phyloP scores from a whole-genome alignment of 2,329 filamentous ascomycete species.

The Aspergillus terreus region DNA sequence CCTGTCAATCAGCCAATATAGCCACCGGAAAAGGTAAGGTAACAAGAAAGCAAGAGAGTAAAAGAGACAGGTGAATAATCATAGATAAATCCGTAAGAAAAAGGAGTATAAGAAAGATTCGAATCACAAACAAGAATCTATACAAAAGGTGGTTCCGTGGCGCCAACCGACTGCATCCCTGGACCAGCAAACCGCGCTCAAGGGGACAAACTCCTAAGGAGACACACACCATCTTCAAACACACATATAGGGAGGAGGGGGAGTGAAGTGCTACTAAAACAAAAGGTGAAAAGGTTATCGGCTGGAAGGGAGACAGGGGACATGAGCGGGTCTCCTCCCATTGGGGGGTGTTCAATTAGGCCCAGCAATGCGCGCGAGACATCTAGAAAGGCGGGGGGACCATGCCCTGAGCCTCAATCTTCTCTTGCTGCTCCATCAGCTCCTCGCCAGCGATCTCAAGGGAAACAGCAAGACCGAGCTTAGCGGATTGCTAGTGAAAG shows the following conservation, averaged over 20 bases:
- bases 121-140: constrained; percentile 22
- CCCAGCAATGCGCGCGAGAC: constrained; percentile 9
- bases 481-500: constrained; percentile 73
- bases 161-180: constrained; percentile 35
- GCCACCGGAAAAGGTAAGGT: constrained; percentile 21
- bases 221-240: constrained; percentile 31
- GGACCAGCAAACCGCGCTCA: constrained; percentile 31
- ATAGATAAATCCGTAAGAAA: constrained; percentile 24
- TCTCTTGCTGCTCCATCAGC: constrained; percentile 78
- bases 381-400: constrained; percentile 49
- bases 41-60: constrained; percentile 19
- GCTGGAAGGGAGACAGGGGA: constrained; percentile 15
- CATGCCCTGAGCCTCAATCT: constrained; percentile 40
- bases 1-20: constrained; percentile 21
- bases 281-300: constrained; percentile 30
- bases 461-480: constrained; percentile 90
- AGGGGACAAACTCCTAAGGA: constrained; percentile 25
- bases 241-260: constrained; percentile 19
- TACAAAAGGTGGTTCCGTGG: constrained; percentile 37
- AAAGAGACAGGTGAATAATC: constrained; percentile 20
- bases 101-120: constrained; percentile 13
- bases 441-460: constrained; percentile 83
- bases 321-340: constrained; percentile 7
- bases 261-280: constrained; percentile 46
- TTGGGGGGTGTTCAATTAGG: constrained; percentile 11